phyloP scores from a whole-genome alignment of 345 rosid species.

The Sisymbrium altissimum region DNA sequence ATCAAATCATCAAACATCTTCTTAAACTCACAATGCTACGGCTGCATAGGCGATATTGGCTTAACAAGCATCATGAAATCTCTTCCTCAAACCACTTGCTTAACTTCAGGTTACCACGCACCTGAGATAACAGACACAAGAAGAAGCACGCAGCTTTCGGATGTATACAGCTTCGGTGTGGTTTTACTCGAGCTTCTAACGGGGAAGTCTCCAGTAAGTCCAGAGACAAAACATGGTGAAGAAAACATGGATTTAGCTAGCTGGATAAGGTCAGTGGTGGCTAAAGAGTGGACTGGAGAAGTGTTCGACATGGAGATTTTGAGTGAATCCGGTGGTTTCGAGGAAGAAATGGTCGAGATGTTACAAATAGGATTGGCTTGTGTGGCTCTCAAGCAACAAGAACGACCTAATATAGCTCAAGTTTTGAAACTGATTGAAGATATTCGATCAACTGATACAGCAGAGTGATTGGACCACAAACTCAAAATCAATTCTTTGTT shows the following conservation, averaged over 20 bases:
- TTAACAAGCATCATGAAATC: conserved; percentile 62
- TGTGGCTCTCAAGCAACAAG: conserved; percentile 49
- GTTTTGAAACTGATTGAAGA: conserved; percentile 58
- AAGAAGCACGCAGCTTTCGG: conserved; percentile 72
- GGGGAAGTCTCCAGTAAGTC: conserved; percentile 80
- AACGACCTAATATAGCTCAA: conserved; percentile 58
- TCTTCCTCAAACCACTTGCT: conserved; percentile 53
- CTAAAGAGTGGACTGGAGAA: conserved; percentile 77
- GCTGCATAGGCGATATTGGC: conserved; percentile 71
- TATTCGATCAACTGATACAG: conserved; percentile 39
- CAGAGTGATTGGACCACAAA: conserved; percentile 37
- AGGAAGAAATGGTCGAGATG: conserved; percentile 86
- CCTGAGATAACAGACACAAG: conserved; percentile 90
- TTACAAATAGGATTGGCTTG: conserved; percentile 76
- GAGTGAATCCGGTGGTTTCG: conserved; percentile 48
- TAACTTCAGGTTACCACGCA: conserved; percentile 82
- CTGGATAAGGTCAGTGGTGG: conserved; percentile 67
- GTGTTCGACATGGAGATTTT: conserved; percentile 75
- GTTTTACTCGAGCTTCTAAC: conserved; percentile 81
- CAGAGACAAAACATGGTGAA: conserved; percentile 34
- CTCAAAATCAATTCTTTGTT: background rate
- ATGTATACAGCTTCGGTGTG: conserved; percentile 93
- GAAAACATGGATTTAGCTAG: conserved; percentile 54
- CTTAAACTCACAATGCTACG: conserved; percentile 53
- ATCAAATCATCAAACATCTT: conserved; percentile 79